Percentiles rank a stretch among this genome's conserved stretches.
These are phyloP conservation scores for Fusarium nurragi DNA, from an alignment of 2,329 filamentous ascomycete species.

Conservation along the genomic window DNA sequence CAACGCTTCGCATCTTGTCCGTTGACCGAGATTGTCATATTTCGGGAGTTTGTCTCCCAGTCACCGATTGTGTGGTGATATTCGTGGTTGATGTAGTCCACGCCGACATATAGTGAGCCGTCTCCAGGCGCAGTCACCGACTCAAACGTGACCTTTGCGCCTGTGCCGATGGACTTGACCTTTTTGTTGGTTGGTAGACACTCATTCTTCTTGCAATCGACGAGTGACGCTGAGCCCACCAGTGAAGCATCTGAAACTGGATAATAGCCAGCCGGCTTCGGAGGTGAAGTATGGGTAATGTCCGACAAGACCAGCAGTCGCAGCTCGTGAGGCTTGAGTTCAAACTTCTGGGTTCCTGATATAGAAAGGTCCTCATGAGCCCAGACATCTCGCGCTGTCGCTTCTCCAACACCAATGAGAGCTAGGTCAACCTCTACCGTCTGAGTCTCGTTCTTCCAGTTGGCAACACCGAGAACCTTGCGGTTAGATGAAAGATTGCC, in stretches of 20 bases:
- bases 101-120: slow-evolving; percentile 53
- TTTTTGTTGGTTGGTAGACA: slow-evolving; percentile 57
- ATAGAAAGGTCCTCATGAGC: slow-evolving; percentile 48
- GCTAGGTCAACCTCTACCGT: slow-evolving; percentile 55
- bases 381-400: slow-evolving; percentile 54
- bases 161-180: slow-evolving; percentile 50
- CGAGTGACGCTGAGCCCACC: slow-evolving; percentile 48
- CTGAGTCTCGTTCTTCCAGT: slow-evolving; percentile 59
- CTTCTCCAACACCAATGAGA: slow-evolving; percentile 52
- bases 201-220: slow-evolving; percentile 49
- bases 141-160: slow-evolving; percentile 51
- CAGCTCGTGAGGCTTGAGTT: slow-evolving; percentile 53
- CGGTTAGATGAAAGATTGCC: slow-evolving; percentile 56
- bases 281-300: slow-evolving; percentile 39
- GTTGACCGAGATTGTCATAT: slow-evolving; percentile 61
- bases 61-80: slow-evolving; percentile 56
- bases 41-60: slow-evolving; percentile 58
- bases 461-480: slow-evolving; percentile 58
- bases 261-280: slow-evolving; percentile 51
- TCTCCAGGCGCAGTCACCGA: slow-evolving; percentile 44
- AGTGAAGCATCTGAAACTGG: slow-evolving; percentile 50
- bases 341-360: slow-evolving; percentile 46
- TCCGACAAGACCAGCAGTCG: slow-evolving; percentile 52
- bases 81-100: slow-evolving; percentile 65
- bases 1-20: slow-evolving; percentile 53